phyloP scores from a whole-genome alignment of 2,329 filamentous ascomycete species.

The Dothideomycetes sp. region DNA sequence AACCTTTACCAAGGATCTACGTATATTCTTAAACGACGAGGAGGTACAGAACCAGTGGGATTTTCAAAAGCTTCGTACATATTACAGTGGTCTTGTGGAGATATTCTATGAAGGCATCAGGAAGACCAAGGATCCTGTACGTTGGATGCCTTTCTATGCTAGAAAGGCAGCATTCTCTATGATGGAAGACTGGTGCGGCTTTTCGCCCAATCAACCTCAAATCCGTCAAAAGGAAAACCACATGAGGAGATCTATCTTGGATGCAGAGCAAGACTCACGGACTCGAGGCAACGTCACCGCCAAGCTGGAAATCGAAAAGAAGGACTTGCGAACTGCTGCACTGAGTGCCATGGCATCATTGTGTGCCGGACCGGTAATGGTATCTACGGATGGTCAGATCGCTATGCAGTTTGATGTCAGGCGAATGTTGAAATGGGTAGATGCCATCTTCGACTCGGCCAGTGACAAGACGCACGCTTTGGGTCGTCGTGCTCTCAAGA shows the following conservation, averaged over 20 bases:
- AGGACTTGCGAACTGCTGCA: constrained; percentile 79
- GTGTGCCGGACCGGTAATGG: constrained; percentile 72
- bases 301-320: constrained; percentile 94
- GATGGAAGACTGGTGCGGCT: constrained; percentile 99
- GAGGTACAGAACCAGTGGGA: constrained; percentile 93
- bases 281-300: constrained; percentile 74
- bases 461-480: constrained; percentile 90
- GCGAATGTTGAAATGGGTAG: constrained; percentile 90
- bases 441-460: constrained; percentile 83
- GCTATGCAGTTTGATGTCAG: constrained; percentile 84
- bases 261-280: constrained; percentile 62
- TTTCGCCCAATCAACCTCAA: constrained; percentile 80
- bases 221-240: constrained; percentile 74
- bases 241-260: constrained; percentile 76
- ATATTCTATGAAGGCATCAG: constrained; percentile 89
- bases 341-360: constrained; percentile 92
- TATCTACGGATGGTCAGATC: constrained; percentile 81
- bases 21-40: constrained; percentile 87
- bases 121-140: constrained; percentile 69
- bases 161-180: constrained; percentile 89
- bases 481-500: constrained; percentile 77
- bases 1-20: constrained; percentile 81
- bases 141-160: constrained; percentile 97
- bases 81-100: constrained; percentile 91
- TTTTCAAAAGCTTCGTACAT: constrained; percentile 80